Evolutionary conservation across 495 filamentous ascomycete genomes (phyloP), one percentile per base, ranked within the genome.

Genomic region (Xylaria nigripes): DNA sequence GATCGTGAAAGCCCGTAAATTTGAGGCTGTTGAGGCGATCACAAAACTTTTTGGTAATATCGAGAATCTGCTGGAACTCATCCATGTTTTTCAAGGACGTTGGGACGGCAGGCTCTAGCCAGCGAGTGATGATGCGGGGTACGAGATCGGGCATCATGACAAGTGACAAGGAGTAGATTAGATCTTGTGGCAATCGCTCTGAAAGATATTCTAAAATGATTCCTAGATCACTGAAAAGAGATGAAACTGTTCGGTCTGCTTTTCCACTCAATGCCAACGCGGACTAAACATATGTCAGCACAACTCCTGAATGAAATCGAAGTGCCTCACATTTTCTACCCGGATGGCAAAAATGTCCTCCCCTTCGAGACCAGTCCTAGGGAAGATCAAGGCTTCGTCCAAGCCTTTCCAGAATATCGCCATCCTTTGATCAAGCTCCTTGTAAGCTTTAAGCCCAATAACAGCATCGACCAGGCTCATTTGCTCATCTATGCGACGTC

Each of bases 31-130:
- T 79, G 12, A 96, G 68, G 2, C 67, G 74, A 8, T 72, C 68
- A 32, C 82, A 84, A 58, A 96, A 88, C 7, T 75, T 63, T 32
- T 75, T 68, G 8, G 89, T 81, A 45, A 73, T 64, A 25, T 75
- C 69, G 9, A 94, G 74, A 1, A 82, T 75, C 1, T 72, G 69
- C 59, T 90, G 80, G 61, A 95, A 96, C 8, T 72, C 70, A 6
- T 75, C 70, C 60, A 96, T 78, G 13, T 83, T 84, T 22, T 76
- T 72, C 1, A 95, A 71, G 2, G 84, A 81, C 2, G 83, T 70
- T 2, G 93, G 92, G 16, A 98, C 83, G 0, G 81, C 76, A 24
- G 82, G 79, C 19, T 86, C 81, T 16, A 98, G 76, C 83, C 89
- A 94, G 3, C 72, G 73, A 8, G 77, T 74, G 45, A 87, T 86